Evolutionary conservation across 129 eudicot species (phyloP).

Genomic region (Dittrichia graveolens): DNA sequence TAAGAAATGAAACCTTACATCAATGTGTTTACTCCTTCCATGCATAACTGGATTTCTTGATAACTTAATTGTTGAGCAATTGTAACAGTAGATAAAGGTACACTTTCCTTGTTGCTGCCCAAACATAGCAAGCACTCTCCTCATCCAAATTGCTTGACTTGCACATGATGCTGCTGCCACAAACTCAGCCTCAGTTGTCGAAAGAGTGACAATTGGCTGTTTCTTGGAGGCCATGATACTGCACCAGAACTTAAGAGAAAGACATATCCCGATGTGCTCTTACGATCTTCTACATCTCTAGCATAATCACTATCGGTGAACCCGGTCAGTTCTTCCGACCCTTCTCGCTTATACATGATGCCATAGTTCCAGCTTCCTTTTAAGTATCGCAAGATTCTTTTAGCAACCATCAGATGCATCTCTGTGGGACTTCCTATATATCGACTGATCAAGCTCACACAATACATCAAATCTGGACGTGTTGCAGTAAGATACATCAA

Average conservation of each 20-base stretch:
- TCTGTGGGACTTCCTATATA: slow-evolving; percentile 8
- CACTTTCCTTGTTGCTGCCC: neutral
- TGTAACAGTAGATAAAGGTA: neutral
- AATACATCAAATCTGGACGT: neutral
- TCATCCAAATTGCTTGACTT: slow-evolving; percentile 3
- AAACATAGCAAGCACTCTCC: neutral
- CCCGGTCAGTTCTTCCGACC: neutral
- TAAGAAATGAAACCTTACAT: neutral
- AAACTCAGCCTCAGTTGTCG: slow-evolving; percentile 4
- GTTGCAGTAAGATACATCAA: slow-evolving; percentile 11
- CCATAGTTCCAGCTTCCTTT: slow-evolving; percentile 20
- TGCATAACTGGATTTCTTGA: slow-evolving; percentile 7
- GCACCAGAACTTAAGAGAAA: neutral
- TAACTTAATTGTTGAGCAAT: neutral
- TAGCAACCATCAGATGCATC: neutral
- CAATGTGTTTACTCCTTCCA: neutral
- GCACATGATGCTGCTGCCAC: neutral
- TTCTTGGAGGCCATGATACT: slow-evolving; percentile 14
- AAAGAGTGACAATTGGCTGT: slow-evolving; percentile 3
- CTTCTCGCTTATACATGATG: neutral
- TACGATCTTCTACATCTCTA: neutral
- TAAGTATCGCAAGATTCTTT: neutral
- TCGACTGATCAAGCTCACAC: neutral
- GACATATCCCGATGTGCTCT: slow-evolving; percentile 11
- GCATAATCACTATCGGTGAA: slow-evolving; percentile 15